A percentile compares a stretch with the other conserved stretches of the same genome.
phyloP scores from a whole-genome alignment of 2,329 filamentous ascomycete genomes.

The Talaromyces sp. region DNA sequence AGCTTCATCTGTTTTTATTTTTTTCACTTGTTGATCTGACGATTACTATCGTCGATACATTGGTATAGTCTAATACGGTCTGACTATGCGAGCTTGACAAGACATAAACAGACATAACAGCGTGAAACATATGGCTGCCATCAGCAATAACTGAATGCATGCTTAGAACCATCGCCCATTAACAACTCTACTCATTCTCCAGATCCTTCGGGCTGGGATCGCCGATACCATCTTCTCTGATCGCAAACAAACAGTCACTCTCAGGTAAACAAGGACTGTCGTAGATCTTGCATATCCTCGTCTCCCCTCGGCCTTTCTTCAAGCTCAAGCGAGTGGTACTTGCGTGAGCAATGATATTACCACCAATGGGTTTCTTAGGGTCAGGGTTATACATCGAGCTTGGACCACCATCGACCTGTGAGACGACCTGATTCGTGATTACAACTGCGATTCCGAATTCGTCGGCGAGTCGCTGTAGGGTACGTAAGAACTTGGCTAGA shows the following conservation, averaged over 20 bases:
- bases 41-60: not conserved
- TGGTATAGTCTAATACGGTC: not conserved
- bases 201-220: slow-evolving; percentile 93
- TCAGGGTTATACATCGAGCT: slow-evolving; percentile 99
- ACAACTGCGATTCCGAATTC: slow-evolving; percentile 96
- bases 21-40: not conserved
- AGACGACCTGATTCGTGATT: slow-evolving; percentile 98
- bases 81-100: slow-evolving; percentile 7
- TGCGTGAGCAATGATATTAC: slow-evolving; percentile 97
- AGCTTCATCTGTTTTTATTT: not conserved
- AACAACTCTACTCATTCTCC: slow-evolving; percentile 66
- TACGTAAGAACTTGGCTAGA: slow-evolving; percentile 49
- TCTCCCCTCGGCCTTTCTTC: slow-evolving; percentile 94
- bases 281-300: slow-evolving; percentile 97
- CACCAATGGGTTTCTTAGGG: slow-evolving; percentile 97
- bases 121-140: slow-evolving; percentile 1
- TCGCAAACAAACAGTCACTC: slow-evolving; percentile 94
- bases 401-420: slow-evolving; percentile 93
- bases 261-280: slow-evolving; percentile 96
- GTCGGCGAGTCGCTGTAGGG: slow-evolving; percentile 52
- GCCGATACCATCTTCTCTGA: slow-evolving; percentile 93
- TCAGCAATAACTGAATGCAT: not conserved
- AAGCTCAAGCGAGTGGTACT: slow-evolving; percentile 91
- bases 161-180: not conserved
- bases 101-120: not conserved